Evolutionary conservation across 208 protist species (phyloP).

Genomic region (Trypanosoma congolense): DNA sequence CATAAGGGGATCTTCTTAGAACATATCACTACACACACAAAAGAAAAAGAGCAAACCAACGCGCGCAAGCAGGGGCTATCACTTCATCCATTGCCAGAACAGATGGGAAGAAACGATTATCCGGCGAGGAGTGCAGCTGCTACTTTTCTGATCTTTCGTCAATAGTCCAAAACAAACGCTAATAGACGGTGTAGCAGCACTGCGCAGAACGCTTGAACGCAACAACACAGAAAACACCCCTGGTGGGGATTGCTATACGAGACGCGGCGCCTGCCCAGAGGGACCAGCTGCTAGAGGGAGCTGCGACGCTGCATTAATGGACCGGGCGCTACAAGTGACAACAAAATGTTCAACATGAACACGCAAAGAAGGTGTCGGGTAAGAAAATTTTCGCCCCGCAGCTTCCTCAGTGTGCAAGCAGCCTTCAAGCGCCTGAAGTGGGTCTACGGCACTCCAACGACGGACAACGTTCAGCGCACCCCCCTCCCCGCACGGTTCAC

Average conservation of each 20-base stretch:
- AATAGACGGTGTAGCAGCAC: too few relatives aligned
- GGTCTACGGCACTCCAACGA: conserved; percentile 32
- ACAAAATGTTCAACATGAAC: conserved; percentile 70
- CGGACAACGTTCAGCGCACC: conserved; percentile 27
- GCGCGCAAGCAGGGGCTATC: too few relatives aligned
- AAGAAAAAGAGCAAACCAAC: too few relatives aligned
- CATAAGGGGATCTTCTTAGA: too few relatives aligned
- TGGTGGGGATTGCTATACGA: background rate
- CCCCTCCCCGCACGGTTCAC: conserved; percentile 6
- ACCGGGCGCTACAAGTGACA: conserved; percentile 68
- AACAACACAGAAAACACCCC: too few relatives aligned
- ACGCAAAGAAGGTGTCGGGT: conserved; percentile 26
- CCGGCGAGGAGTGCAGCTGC: too few relatives aligned
- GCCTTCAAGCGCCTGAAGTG: conserved; percentile 49
- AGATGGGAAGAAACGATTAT: too few relatives aligned
- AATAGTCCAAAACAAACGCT: too few relatives aligned
- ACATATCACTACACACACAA: too few relatives aligned
- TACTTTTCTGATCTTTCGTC: too few relatives aligned
- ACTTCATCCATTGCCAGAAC: too few relatives aligned
- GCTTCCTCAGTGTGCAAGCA: conserved; percentile 23
- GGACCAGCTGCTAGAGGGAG: background rate
- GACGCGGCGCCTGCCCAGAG: background rate
- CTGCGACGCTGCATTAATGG: conserved; percentile 34
- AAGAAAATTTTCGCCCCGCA: background rate
- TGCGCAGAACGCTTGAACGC: too few relatives aligned